Conservation (phyloP, 2,329 filamentous ascomycete genomes). For the Fonsecaea pedrosoi region DNA sequence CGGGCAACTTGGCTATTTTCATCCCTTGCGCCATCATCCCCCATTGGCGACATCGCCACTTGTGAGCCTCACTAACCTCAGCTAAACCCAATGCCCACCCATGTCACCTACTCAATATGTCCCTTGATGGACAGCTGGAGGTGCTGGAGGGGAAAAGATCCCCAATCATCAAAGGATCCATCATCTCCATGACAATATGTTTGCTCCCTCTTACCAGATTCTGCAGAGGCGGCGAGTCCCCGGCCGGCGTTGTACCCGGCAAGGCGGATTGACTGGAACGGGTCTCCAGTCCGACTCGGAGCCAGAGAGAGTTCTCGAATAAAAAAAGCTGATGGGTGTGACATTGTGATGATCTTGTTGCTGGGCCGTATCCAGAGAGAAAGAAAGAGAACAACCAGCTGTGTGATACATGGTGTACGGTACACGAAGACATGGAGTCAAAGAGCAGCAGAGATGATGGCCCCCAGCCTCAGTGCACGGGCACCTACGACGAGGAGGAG, state of each 20-base stretch:
- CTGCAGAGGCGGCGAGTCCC: neutral
- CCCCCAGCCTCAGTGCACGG: neutral
- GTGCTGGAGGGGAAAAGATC: neutral
- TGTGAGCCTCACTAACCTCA: no score
- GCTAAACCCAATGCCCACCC: neutral
- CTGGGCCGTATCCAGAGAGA: neutral
- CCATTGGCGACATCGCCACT: neutral
- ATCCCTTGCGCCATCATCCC: neutral
- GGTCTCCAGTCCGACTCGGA: neutral
- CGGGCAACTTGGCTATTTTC: constrained; percentile 1
- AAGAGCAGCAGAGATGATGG: neutral
- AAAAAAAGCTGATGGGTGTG: neutral
- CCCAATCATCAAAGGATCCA: neutral
- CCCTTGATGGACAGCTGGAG: neutral
- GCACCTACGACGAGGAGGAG: neutral
- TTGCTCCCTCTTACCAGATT: neutral
- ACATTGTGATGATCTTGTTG: neutral
- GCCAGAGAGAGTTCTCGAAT: neutral
- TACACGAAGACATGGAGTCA: neutral
- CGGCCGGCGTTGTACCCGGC: constrained; percentile 5
- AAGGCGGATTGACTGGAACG: neutral
- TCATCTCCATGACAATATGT: neutral
- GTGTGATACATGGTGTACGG: neutral
- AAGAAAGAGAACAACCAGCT: neutral
- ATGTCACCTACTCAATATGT: no score